These are phyloP conservation scores for Huntiella decipiens DNA, from an alignment of 2,329 filamentous ascomycete genomes.

Conservation along the genomic window DNA sequence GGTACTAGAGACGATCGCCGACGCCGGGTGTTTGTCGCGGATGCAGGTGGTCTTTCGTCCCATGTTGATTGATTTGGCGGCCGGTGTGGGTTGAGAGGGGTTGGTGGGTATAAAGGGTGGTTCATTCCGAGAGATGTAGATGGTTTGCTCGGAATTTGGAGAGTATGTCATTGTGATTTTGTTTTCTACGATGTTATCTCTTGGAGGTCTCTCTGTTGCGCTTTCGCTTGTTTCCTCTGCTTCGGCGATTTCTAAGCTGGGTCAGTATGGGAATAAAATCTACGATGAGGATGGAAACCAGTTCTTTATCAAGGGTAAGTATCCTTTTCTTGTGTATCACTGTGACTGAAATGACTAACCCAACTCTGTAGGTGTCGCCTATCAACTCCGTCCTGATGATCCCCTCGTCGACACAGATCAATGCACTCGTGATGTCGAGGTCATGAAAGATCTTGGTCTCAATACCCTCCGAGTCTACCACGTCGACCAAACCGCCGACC, in stretches of 20 bases:
- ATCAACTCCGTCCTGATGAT: constrained; percentile 41
- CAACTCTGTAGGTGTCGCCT: constrained; percentile 44
- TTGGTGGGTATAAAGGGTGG: too few relatives aligned
- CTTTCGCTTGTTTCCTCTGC: constrained; percentile 16
- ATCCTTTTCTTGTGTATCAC: not conserved
- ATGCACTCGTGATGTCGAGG: constrained; percentile 52
- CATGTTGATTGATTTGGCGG: too few relatives aligned
- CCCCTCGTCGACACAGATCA: constrained; percentile 59
- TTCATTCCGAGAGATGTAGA: too few relatives aligned
- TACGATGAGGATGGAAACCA: constrained; percentile 65
- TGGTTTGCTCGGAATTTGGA: too few relatives aligned
- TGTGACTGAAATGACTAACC: not conserved
- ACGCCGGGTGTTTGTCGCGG: too few relatives aligned
- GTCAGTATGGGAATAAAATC: constrained; percentile 58
- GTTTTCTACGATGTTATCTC: too few relatives aligned
- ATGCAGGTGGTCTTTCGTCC: too few relatives aligned
- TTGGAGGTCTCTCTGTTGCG: not conserved
- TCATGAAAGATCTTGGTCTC: constrained; percentile 65
- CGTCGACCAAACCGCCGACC: constrained; percentile 52
- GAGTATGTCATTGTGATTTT: too few relatives aligned
- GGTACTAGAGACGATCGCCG: too few relatives aligned
- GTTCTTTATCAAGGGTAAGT: constrained; percentile 69
- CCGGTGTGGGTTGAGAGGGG: too few relatives aligned
- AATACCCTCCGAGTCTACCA: constrained; percentile 83
- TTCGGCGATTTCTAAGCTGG: constrained; percentile 28